Evolutionary conservation across 208 protist genomes (phyloP).

Genomic region (Leishmania major): DNA sequence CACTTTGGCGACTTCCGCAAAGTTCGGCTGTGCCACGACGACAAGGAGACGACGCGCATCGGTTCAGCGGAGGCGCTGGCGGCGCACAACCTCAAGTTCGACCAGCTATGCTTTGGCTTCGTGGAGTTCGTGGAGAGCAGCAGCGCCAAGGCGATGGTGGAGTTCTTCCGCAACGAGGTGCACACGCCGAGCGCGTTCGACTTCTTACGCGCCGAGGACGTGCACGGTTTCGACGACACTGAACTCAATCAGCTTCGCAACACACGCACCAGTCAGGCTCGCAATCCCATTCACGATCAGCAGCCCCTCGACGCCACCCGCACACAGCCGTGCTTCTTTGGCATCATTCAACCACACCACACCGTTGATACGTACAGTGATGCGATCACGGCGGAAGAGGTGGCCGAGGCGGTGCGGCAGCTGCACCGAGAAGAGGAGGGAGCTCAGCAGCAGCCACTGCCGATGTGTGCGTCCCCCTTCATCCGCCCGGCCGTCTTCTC

Average conservation of each 20-base stretch:
- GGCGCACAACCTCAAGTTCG: slow-evolving; percentile 26
- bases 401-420: slow-evolving; percentile 10
- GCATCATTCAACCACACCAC: slow-evolving; percentile 7
- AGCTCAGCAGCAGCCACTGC: slow-evolving; percentile 4
- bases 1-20: slow-evolving; percentile 89
- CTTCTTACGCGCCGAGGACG: slow-evolving; percentile 40
- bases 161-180: slow-evolving; percentile 81
- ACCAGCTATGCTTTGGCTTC: slow-evolving; percentile 72
- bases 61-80: slow-evolving; percentile 31
- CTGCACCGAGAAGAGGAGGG: not conserved
- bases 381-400: slow-evolving; percentile 17
- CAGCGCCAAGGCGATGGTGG: slow-evolving; percentile 75
- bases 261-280: slow-evolving; percentile 66
- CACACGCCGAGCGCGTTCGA: slow-evolving; percentile 49
- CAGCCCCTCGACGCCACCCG: slow-evolving; percentile 53
- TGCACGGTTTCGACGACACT: slow-evolving; percentile 22
- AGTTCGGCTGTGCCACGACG: slow-evolving; percentile 78
- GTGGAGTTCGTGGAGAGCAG: slow-evolving; percentile 68
- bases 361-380: slow-evolving; percentile 24
- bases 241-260: slow-evolving; percentile 49
- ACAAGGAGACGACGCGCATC: slow-evolving; percentile 53
- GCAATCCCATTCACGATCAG: slow-evolving; percentile 81
- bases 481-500: not conserved
- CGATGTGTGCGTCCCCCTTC: not conserved
- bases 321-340: slow-evolving; percentile 23